These are phyloP conservation scores for Persicaria tinctoria DNA, from an alignment of 148 eudicot species.

Conservation along the genomic window DNA sequence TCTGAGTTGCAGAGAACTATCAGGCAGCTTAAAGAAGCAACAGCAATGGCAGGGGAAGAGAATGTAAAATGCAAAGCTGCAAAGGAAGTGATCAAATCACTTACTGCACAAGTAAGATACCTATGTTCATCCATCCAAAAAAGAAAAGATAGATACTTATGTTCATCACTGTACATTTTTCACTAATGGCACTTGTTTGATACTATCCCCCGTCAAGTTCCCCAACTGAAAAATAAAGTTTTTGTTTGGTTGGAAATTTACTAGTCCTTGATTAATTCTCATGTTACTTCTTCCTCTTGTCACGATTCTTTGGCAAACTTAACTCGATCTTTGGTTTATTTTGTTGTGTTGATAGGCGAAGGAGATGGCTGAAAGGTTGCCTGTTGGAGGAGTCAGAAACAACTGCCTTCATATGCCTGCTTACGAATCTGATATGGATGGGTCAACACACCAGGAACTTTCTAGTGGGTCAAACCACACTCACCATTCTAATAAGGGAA, in stretches of 20 bases:
- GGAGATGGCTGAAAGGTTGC: slow-evolving; percentile 45
- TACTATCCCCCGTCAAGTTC: not conserved
- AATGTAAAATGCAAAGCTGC: slow-evolving; percentile 63
- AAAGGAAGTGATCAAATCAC: slow-evolving; percentile 62
- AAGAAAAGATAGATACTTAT: not conserved
- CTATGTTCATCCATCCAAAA: slow-evolving; percentile 2
- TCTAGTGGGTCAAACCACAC: slow-evolving; percentile 8
- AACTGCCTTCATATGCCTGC: slow-evolving; percentile 15
- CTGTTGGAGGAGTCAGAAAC: slow-evolving; percentile 30
- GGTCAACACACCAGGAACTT: slow-evolving; percentile 18
- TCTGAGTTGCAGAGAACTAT: slow-evolving; percentile 52
- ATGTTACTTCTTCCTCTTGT: not conserved
- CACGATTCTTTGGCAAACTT: too few relatives aligned
- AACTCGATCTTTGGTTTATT: not conserved
- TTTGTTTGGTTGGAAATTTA: too few relatives aligned
- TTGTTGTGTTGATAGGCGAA: slow-evolving; percentile 26
- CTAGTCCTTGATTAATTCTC: not conserved
- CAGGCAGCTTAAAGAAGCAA: slow-evolving; percentile 51
- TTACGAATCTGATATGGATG: slow-evolving; percentile 21
- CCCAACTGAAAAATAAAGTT: not conserved
- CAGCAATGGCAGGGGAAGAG: slow-evolving; percentile 44
- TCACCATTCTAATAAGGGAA: slow-evolving; percentile 13
- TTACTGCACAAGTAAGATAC: slow-evolving; percentile 47
- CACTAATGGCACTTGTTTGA: not conserved
- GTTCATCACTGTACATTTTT: too few relatives aligned